Evolutionary conservation across 352 stramenopile species (phyloP).

Genomic region (Pythium phragmitis): DNA sequence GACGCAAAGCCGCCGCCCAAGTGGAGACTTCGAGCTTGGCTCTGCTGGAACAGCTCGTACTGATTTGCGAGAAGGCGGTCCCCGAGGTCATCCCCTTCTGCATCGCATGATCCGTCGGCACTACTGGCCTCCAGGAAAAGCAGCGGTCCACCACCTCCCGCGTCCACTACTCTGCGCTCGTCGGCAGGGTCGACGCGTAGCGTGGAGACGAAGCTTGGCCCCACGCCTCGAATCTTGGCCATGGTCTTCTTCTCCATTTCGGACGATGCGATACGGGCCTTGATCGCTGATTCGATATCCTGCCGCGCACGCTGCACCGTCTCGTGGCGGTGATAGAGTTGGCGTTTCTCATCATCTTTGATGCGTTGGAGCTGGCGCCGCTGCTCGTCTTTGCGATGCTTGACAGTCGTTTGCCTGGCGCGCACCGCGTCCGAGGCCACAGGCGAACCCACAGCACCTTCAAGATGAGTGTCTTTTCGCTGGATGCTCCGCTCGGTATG

Average conservation of each 20-base stretch:
- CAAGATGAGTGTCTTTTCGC: neutral
- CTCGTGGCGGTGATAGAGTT: conserved; percentile 6
- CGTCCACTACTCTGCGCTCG: neutral
- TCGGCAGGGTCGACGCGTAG: conserved; percentile 9
- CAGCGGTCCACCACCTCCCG: neutral
- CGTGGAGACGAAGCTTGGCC: conserved; percentile 21
- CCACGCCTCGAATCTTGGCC: conserved; percentile 17
- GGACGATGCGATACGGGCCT: neutral
- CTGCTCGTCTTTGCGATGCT: conserved; percentile 16
- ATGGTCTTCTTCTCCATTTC: conserved; percentile 17
- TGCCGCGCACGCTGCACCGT: conserved; percentile 3
- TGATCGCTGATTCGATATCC: neutral
- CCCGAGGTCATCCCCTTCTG: neutral
- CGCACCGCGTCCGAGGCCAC: neutral
- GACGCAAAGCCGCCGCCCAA: conserved; percentile 26
- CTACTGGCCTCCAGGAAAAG: neutral
- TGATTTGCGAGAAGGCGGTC: conserved; percentile 11
- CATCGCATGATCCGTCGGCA: neutral
- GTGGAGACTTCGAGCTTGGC: conserved; percentile 13
- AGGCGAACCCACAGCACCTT: neutral
- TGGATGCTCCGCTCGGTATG: neutral
- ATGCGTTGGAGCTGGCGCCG: conserved; percentile 4
- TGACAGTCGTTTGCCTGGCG: neutral
- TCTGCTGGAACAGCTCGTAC: conserved; percentile 20
- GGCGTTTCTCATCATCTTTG: neutral